Evolutionary conservation across 305 asterid species (phyloP).

Genomic region (Fraxinus xanthoxyloides): DNA sequence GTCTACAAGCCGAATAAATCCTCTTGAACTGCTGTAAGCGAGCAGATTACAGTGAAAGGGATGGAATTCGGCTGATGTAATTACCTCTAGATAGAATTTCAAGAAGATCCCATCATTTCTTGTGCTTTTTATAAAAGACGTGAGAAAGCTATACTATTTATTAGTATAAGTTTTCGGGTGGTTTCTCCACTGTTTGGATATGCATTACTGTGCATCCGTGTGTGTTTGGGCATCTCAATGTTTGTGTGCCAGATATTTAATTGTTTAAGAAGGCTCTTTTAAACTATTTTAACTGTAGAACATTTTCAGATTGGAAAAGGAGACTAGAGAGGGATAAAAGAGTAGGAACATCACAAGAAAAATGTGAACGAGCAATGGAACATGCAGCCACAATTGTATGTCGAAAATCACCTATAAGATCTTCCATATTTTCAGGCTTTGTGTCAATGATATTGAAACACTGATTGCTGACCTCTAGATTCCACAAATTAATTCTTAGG

Average conservation of each 20-base stretch:
- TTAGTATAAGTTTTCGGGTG: neutral
- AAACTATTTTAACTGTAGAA: neutral
- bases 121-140: slow-evolving; percentile 11
- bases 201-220: neutral
- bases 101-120: slow-evolving; percentile 28
- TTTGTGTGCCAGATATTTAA: neutral
- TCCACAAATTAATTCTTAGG: slow-evolving; percentile 87
- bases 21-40: slow-evolving; percentile 86
- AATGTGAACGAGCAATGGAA: slow-evolving; percentile 19
- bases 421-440: slow-evolving; percentile 83
- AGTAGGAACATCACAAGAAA: neutral
- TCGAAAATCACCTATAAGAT: slow-evolving; percentile 62
- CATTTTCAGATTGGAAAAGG: slow-evolving; percentile 4
- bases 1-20: slow-evolving; percentile 76
- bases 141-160: slow-evolving; percentile 11
- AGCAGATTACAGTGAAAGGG: slow-evolving; percentile 84
- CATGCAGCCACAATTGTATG: slow-evolving; percentile 5
- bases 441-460: slow-evolving; percentile 79
- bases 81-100: slow-evolving; percentile 57
- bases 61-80: slow-evolving; percentile 82
- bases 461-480: slow-evolving; percentile 69
- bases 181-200: neutral
- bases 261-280: neutral
- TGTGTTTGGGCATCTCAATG: neutral
- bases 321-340: neutral